phyloP scores from a whole-genome alignment of 805 yeast genomes.

The Clavispora vitiphila region DNA sequence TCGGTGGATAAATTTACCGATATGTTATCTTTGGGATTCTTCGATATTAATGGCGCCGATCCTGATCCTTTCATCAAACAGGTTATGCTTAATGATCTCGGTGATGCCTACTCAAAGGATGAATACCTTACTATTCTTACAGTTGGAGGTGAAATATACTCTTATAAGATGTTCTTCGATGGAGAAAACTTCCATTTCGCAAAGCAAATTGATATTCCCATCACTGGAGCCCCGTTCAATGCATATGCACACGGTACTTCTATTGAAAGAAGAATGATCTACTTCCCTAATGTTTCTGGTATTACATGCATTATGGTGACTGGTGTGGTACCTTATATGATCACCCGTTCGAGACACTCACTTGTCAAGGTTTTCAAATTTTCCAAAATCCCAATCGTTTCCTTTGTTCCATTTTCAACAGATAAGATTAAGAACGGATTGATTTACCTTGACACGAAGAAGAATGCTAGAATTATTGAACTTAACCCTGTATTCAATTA shows the following conservation, averaged over 20 bases:
- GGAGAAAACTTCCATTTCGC: slow-evolving; percentile 37
- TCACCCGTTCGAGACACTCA: slow-evolving; percentile 61
- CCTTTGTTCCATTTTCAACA: slow-evolving; percentile 54
- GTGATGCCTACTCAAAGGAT: slow-evolving; percentile 49
- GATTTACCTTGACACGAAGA: slow-evolving; percentile 65
- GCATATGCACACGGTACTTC: slow-evolving; percentile 65
- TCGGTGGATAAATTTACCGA: slow-evolving; percentile 45
- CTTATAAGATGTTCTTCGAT: slow-evolving; percentile 56
- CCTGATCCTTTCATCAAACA: slow-evolving; percentile 77
- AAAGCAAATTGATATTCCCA: slow-evolving; percentile 41
- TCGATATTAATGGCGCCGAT: slow-evolving; percentile 46
- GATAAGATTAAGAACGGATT: slow-evolving; percentile 43
- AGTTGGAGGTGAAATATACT: slow-evolving; percentile 71
- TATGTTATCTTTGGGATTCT: slow-evolving; percentile 37
- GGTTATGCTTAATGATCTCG: slow-evolving; percentile 56
- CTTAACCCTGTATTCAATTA: slow-evolving; percentile 47
- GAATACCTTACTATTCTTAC: slow-evolving; percentile 70
- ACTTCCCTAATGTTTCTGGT: slow-evolving; percentile 54
- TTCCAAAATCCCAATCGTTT: slow-evolving; percentile 58
- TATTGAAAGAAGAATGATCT: slow-evolving; percentile 62
- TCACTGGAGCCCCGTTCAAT: slow-evolving; percentile 79
- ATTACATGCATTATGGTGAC: slow-evolving; percentile 61
- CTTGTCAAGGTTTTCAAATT: slow-evolving; percentile 63
- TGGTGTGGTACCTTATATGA: slow-evolving; percentile 66
- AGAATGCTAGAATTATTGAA: slow-evolving; percentile 60